These are phyloP conservation scores for Sphaerobolus stellatus DNA, from an alignment of 1,284 basidiomycete genomes.

Conservation along the genomic window DNA sequence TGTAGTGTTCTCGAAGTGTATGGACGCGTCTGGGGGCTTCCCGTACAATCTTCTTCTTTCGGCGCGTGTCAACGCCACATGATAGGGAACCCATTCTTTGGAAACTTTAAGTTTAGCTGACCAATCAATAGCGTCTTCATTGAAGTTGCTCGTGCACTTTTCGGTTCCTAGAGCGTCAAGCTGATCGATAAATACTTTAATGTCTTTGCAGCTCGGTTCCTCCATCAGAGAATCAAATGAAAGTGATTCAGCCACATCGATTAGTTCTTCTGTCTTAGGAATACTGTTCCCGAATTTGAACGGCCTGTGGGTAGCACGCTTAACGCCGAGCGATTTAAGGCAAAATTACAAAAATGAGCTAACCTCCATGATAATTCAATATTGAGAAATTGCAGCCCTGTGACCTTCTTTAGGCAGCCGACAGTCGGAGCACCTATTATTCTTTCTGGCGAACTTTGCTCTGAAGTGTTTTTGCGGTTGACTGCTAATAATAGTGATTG, in stretches of 20 bases:
- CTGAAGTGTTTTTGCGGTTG: slow-evolving; percentile 16
- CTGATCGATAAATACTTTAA: neutral
- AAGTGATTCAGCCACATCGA: slow-evolving; percentile 33
- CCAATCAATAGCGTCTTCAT: neutral
- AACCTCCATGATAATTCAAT: slow-evolving; percentile 71
- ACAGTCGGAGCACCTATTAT: neutral
- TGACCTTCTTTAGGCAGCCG: slow-evolving; percentile 45
- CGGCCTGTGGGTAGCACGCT: slow-evolving; percentile 27
- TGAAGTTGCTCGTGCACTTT: neutral
- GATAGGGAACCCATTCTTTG: slow-evolving; percentile 1
- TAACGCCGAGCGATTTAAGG: neutral
- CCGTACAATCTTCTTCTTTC: neutral
- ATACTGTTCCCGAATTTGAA: slow-evolving; percentile 46
- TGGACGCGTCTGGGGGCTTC: neutral
- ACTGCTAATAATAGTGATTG: slow-evolving; percentile 25
- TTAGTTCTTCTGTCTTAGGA: slow-evolving; percentile 47
- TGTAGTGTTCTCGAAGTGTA: no score
- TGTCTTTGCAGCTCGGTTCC: slow-evolving; percentile 3
- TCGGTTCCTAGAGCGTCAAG: slow-evolving; percentile 7
- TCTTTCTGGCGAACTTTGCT: slow-evolving; percentile 6
- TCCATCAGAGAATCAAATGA: slow-evolving; percentile 18
- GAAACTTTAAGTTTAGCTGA: neutral
- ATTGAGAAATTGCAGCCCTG: slow-evolving; percentile 57
- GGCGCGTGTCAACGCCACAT: neutral
- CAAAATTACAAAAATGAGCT: slow-evolving; percentile 19